A percentile compares a stretch with the other conserved stretches of the same genome.
These are phyloP conservation scores for Antitrichia curtipendula DNA, from an alignment of 225 moss, liverwort and hornwort species.

Conservation along the genomic window DNA sequence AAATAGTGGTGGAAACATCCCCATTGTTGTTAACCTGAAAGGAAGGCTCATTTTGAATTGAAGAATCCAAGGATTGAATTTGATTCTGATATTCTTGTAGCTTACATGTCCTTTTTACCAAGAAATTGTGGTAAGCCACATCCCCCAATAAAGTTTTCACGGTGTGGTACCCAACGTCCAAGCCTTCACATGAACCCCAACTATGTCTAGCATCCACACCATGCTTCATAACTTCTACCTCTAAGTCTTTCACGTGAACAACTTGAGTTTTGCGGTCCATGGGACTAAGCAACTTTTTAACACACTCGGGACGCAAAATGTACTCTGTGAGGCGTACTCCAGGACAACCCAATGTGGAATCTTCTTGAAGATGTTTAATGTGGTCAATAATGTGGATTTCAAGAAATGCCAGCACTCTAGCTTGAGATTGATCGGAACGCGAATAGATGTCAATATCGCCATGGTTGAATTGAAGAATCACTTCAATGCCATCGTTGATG, in stretches of 20 bases:
- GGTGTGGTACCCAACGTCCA: neutral
- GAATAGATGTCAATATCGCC: neutral
- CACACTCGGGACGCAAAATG: neutral
- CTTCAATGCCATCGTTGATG: neutral
- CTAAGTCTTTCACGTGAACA: neutral
- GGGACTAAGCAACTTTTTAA: neutral
- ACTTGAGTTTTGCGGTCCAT: neutral
- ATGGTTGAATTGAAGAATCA: neutral
- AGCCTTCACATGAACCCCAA: neutral
- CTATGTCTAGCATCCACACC: neutral
- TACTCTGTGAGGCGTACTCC: neutral
- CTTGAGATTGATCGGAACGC: neutral
- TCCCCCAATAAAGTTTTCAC: neutral
- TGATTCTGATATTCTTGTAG: neutral
- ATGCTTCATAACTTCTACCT: neutral
- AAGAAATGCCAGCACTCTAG: neutral
- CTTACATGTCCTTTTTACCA: neutral
- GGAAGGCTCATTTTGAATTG: neutral
- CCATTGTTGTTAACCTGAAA: fast-evolving
- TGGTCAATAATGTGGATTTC: neutral
- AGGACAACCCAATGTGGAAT: neutral
- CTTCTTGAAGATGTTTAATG: neutral
- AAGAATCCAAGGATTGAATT: neutral
- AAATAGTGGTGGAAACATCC: neutral
- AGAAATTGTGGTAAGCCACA: neutral